Conservation (phyloP, 1,139 yeast genomes). For the Meyerozyma sp. region DNA sequence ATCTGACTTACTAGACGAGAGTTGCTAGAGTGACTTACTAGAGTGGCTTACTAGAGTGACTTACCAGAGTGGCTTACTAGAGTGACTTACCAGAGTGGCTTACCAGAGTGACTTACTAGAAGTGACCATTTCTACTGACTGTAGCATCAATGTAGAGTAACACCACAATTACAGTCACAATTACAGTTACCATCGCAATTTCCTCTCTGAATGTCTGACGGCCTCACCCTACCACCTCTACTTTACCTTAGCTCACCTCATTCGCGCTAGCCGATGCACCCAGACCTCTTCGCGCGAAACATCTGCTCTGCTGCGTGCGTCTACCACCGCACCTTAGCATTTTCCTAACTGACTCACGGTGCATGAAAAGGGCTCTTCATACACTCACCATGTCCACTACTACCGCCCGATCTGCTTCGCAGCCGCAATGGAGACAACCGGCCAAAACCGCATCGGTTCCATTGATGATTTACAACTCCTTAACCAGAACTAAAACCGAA, state of each 20-base stretch:
- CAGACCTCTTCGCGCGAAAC: neutral
- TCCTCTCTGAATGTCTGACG: too few species aligned
- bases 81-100: too few species aligned
- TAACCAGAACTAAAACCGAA: constrained; percentile 75
- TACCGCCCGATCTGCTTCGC: constrained; percentile 23
- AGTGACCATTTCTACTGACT: neutral
- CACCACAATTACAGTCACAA: too few species aligned
- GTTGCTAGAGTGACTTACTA: too few species aligned
- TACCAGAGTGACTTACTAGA: too few species aligned
- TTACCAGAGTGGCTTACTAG: too few species aligned
- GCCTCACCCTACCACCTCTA: neutral
- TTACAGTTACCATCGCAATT: too few species aligned
- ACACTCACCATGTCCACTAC: constrained; percentile 4
- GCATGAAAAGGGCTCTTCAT: constrained; percentile 4
- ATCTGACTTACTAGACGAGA: too few species aligned
- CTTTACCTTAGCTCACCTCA: too few species aligned
- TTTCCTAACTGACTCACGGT: neutral
- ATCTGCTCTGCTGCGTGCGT: neutral
- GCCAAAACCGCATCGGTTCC: constrained; percentile 11
- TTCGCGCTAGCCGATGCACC: too few species aligned
- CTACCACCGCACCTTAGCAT: constrained; percentile 2
- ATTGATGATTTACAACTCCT: constrained; percentile 59
- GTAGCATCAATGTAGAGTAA: too few species aligned
- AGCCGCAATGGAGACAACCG: constrained; percentile 39
- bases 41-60: too few species aligned